A percentile compares a stretch with the other conserved stretches of the same genome.
These are phyloP conservation scores for Phialemonium atrogriseum DNA, from an alignment of 2,329 filamentous ascomycete species.

Conservation along the genomic window DNA sequence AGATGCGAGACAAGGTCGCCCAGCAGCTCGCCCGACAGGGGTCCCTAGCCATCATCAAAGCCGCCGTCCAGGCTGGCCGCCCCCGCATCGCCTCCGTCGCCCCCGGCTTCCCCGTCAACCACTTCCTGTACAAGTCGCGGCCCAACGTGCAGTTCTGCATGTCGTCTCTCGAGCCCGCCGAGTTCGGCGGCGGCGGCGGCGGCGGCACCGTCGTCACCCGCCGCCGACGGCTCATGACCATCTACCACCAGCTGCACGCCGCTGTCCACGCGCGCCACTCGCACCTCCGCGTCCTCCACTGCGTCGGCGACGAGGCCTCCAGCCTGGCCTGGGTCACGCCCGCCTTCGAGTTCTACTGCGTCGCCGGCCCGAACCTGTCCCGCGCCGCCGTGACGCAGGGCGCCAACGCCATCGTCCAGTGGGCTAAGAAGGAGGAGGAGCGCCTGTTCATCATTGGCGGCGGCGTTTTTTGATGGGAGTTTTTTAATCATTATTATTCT, in stretches of 20 bases:
- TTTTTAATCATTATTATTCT: too few relatives aligned
- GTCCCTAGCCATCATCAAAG: constrained; percentile 65
- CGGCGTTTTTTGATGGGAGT: constrained; percentile 79
- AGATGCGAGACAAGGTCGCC: constrained; percentile 55
- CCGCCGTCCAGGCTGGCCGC: constrained; percentile 63
- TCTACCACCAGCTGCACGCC: constrained; percentile 80
- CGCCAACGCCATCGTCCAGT: constrained; percentile 83
- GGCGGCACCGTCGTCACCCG: constrained; percentile 31
- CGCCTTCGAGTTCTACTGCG: constrained; percentile 87
- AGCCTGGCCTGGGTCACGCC: constrained; percentile 88
- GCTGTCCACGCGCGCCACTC: constrained; percentile 77
- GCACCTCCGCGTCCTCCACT: constrained; percentile 80
- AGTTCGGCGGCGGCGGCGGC: constrained; percentile 34
- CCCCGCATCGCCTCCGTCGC: constrained; percentile 66
- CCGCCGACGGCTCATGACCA: constrained; percentile 67
- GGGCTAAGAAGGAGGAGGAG: constrained; percentile 88
- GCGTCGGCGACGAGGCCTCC: constrained; percentile 63
- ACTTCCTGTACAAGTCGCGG: constrained; percentile 93
- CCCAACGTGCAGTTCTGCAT: constrained; percentile 94
- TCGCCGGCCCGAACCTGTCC: constrained; percentile 69
- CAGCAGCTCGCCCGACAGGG: constrained; percentile 68
- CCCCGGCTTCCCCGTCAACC: constrained; percentile 70
- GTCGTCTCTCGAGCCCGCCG: constrained; percentile 66
- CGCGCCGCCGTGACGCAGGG: constrained; percentile 66
- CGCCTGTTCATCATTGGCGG: constrained; percentile 94